Conservation (phyloP, 169 alveolate species). For the Plasmodium falciparum region DNA sequence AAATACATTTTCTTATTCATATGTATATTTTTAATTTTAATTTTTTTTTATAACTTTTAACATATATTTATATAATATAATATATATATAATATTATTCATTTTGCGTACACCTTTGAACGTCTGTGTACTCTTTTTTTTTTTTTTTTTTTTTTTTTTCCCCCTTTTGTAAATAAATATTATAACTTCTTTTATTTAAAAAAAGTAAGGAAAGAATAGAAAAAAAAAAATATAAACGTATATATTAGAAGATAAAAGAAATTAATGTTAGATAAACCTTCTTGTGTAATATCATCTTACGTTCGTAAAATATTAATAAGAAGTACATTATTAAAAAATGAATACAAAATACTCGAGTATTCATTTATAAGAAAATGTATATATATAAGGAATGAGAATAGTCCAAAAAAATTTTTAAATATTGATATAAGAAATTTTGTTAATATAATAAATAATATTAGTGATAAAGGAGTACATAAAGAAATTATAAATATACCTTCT, state of each 20-base stretch:
- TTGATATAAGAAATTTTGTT: background rate
- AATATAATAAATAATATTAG: background rate
- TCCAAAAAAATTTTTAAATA: background rate
- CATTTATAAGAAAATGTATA: slow-evolving; percentile 37
- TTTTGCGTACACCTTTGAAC: too few relatives aligned
- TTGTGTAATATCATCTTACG: slow-evolving; percentile 16
- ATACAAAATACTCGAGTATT: slow-evolving; percentile 7
- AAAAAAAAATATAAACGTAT: background rate
- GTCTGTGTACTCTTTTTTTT: too few relatives aligned
- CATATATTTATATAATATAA: too few relatives aligned
- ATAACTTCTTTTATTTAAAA: background rate
- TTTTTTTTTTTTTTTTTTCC: too few relatives aligned
- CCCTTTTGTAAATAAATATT: background rate
- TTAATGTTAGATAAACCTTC: slow-evolving; percentile 34
- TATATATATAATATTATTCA: too few relatives aligned
- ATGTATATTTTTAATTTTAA: too few relatives aligned
- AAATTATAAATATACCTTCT: too few relatives aligned
- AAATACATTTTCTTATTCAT: too few relatives aligned
- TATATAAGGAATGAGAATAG: slow-evolving; percentile 23
- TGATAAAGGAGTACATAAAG: too few relatives aligned
- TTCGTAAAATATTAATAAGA: slow-evolving; percentile 12
- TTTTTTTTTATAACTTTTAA: too few relatives aligned
- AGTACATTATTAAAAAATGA: slow-evolving; percentile 41
- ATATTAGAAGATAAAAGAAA: background rate
- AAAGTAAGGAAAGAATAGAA: background rate